Evolutionary conservation across 1,139 yeast genomes (phyloP).

Genomic region (Yamadazyma blattariae): DNA sequence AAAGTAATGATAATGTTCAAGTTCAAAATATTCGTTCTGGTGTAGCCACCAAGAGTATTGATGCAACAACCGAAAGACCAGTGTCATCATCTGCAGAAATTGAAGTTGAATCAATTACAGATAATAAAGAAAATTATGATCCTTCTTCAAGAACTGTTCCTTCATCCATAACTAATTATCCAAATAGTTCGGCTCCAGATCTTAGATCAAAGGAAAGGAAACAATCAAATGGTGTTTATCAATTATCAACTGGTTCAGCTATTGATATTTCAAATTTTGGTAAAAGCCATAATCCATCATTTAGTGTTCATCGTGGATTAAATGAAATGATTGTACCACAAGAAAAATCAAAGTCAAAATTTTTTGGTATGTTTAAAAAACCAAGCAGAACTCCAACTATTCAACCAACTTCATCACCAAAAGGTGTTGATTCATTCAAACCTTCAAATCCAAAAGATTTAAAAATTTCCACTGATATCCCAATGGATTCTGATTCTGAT

Average conservation of each 20-base stretch:
- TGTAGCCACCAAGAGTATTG: slow-evolving; percentile 7
- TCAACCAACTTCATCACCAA: slow-evolving; percentile 3
- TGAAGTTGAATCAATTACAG: slow-evolving; percentile 10
- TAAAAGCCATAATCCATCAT: slow-evolving; percentile 39
- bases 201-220: background rate
- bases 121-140: slow-evolving; percentile 11
- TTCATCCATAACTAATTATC: background rate
- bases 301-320: slow-evolving; percentile 17
- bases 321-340: slow-evolving; percentile 8
- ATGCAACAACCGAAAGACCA: slow-evolving; percentile 22
- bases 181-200: slow-evolving; percentile 4
- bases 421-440: slow-evolving; percentile 8
- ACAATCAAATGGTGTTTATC: slow-evolving; percentile 3
- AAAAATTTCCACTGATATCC: slow-evolving; percentile 12
- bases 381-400: slow-evolving; percentile 7
- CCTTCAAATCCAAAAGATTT: slow-evolving; percentile 12
- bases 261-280: slow-evolving; percentile 44
- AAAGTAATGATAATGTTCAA: slow-evolving; percentile 1
- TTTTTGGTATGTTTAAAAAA: slow-evolving; percentile 21
- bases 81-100: slow-evolving; percentile 31
- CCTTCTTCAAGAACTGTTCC: background rate
- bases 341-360: slow-evolving; percentile 15
- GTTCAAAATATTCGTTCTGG: slow-evolving; percentile 13
- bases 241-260: slow-evolving; percentile 31
- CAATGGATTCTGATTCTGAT: slow-evolving; percentile 15